phyloP scores from a whole-genome alignment of 345 rosid genomes.

The Syzygium grande region DNA sequence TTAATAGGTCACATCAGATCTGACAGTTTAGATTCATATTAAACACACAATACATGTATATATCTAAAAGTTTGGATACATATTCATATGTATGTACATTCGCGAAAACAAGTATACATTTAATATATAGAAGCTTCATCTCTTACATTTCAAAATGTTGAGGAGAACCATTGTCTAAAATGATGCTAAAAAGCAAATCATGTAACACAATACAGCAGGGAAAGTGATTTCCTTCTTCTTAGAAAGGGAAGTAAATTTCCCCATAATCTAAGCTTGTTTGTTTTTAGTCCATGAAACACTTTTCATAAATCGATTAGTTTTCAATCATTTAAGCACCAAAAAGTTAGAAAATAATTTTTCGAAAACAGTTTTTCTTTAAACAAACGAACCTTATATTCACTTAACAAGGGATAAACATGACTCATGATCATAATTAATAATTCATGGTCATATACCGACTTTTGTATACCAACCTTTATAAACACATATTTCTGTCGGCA shows the following conservation, averaged over 20 bases:
- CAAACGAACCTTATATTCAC: background rate
- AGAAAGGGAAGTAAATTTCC: background rate
- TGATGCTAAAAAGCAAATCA: background rate
- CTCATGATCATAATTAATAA: background rate
- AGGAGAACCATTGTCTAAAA: background rate
- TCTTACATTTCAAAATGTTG: background rate
- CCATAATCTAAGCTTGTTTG: background rate
- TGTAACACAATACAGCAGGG: background rate
- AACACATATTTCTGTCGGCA: background rate
- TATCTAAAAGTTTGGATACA: background rate
- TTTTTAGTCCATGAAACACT: fast-evolving
- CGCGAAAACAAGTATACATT: background rate
- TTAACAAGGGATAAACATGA: fast-evolving
- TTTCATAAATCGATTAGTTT: background rate
- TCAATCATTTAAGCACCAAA: fast-evolving
- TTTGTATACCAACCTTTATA: background rate
- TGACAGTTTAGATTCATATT: background rate
- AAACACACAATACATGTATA: background rate
- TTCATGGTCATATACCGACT: background rate
- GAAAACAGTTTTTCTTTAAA: background rate
- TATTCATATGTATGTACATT: background rate
- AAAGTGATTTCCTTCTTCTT: background rate
- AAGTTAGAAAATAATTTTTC: background rate
- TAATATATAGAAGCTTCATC: background rate
- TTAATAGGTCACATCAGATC: background rate